A percentile compares a stretch with the other conserved stretches of the same genome.
These are phyloP conservation scores for Biancaea sappan DNA, from an alignment of 306 rosid species.

Conservation along the genomic window DNA sequence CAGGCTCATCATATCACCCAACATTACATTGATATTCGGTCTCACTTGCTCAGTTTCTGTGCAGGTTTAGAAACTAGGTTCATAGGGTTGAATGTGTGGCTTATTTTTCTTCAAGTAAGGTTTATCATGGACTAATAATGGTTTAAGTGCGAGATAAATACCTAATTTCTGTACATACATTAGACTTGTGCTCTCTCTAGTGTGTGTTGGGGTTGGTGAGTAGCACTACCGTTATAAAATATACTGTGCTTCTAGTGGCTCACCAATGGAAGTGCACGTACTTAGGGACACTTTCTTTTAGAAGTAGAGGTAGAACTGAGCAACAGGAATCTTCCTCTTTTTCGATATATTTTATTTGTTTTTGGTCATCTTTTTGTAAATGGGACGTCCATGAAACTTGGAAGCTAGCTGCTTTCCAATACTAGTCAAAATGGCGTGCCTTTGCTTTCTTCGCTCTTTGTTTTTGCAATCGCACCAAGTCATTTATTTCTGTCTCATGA, in stretches of 20 bases:
- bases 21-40: too few species aligned
- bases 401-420: constrained; percentile 49
- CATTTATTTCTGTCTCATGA: constrained; percentile 32
- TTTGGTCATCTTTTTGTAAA: neutral
- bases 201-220: neutral
- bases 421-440: constrained; percentile 35
- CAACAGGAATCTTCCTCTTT: constrained; percentile 8
- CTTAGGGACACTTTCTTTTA: constrained; percentile 28
- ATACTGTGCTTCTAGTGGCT: constrained; percentile 23
- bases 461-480: too few species aligned
- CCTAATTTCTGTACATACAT: neutral
- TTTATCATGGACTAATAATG: neutral
- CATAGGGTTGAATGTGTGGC: neutral
- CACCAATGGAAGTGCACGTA: constrained; percentile 21
- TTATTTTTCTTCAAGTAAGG: neutral
- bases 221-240: constrained; percentile 4
- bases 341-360: neutral
- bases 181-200: neutral
- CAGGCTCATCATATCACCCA: constrained; percentile 13
- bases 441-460: constrained; percentile 33
- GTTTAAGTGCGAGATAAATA: neutral
- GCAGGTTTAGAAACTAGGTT: neutral
- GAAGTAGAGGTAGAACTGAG: neutral
- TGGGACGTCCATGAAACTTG: constrained; percentile 29
- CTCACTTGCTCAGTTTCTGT: constrained; percentile 5